These are phyloP conservation scores for Tulasnella calospora DNA, from an alignment of 768 basidiomycete genomes.

Conservation along the genomic window DNA sequence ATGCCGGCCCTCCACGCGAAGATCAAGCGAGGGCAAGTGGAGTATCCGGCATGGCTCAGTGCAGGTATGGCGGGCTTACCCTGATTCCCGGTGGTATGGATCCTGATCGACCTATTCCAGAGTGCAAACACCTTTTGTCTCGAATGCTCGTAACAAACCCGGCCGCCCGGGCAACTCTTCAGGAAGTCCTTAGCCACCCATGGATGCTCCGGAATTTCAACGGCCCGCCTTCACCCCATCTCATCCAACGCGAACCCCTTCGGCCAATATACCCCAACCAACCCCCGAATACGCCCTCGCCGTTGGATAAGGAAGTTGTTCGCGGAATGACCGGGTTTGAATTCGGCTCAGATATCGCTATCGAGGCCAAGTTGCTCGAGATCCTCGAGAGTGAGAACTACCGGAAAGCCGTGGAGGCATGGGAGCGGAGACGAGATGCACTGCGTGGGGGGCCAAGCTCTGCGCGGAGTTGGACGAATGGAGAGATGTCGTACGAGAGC, in stretches of 20 bases:
- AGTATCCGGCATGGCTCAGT: slow-evolving; percentile 96
- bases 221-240: slow-evolving; percentile 74
- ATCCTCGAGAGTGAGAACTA: slow-evolving; percentile 79
- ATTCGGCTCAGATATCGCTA: slow-evolving; percentile 84
- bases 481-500: slow-evolving; percentile 23
- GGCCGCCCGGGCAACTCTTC: slow-evolving; percentile 68
- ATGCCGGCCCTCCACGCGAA: slow-evolving; percentile 99
- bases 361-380: slow-evolving; percentile 63
- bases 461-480: slow-evolving; percentile 24
- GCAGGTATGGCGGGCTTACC: slow-evolving; percentile 52
- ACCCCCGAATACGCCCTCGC: slow-evolving; percentile 47
- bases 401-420: slow-evolving; percentile 61
- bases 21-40: slow-evolving; percentile 94
- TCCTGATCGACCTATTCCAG: slow-evolving; percentile 40
- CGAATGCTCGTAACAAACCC: slow-evolving; percentile 97
- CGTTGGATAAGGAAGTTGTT: slow-evolving; percentile 82
- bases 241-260: slow-evolving; percentile 84
- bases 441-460: slow-evolving; percentile 25
- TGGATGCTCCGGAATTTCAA: slow-evolving; percentile 90
- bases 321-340: slow-evolving; percentile 94
- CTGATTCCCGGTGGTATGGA: neutral
- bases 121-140: slow-evolving; percentile 89
- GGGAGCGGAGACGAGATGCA: slow-evolving; percentile 53
- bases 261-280: slow-evolving; percentile 37
- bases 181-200: slow-evolving; percentile 81